Percentiles rank a stretch among this genome's conserved stretches.
Evolutionary conservation across 495 filamentous ascomycete species (phyloP).

Genomic region (Letharia columbiana): DNA sequence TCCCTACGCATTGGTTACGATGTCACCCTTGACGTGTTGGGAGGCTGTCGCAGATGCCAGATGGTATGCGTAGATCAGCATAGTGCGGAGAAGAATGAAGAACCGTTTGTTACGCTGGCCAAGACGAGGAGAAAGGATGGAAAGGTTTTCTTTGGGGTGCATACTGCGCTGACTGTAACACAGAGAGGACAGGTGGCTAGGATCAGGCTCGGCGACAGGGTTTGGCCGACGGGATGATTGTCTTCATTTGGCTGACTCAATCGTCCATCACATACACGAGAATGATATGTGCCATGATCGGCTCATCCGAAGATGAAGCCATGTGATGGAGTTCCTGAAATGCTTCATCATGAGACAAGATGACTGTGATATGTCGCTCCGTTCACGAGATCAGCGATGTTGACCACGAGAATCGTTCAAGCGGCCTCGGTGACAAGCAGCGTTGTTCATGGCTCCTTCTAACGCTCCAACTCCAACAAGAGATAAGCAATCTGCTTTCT

Average conservation of each 20-base stretch:
- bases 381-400: neutral
- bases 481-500: neutral
- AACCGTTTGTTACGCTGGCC: constrained; percentile 80
- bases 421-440: neutral
- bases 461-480: neutral
- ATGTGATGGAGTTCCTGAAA: neutral
- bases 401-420: neutral
- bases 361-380: neutral
- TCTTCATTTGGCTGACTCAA: neutral
- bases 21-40: constrained; percentile 57
- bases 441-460: neutral
- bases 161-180: constrained; percentile 42
- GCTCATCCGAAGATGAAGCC: neutral
- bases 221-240: neutral
- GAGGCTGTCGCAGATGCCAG: constrained; percentile 78
- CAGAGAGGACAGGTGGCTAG: constrained; percentile 4
- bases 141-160: constrained; percentile 78
- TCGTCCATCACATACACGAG: neutral
- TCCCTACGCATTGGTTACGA: constrained; percentile 33
- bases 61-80: constrained; percentile 92
- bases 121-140: constrained; percentile 77
- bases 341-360: neutral
- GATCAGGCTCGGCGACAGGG: constrained; percentile 21
- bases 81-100: constrained; percentile 65
- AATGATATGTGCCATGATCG: neutral